Evolutionary conservation across 805 yeast species (phyloP).

Genomic region (Kockiozyma suomiensis): DNA sequence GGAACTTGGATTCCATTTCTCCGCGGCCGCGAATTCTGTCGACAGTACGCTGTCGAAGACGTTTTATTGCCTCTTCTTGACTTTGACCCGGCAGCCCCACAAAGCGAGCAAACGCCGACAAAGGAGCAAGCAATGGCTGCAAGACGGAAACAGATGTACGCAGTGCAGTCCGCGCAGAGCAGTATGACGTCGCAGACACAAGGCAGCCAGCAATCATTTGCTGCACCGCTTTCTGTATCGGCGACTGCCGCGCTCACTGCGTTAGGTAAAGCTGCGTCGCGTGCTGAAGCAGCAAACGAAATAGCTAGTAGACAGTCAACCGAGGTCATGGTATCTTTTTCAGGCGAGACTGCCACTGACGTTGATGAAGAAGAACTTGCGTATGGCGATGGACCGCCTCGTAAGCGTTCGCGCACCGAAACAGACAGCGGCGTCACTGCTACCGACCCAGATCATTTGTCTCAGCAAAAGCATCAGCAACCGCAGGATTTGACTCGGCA

Average conservation of each 20-base stretch:
- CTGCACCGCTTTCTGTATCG: constrained; percentile 5
- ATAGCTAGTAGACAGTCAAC: constrained; percentile 4
- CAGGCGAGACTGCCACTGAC: constrained; percentile 28
- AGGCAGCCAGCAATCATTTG: neutral
- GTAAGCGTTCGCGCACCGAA: constrained; percentile 23
- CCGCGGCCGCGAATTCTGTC: constrained; percentile 52
- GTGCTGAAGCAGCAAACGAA: neutral
- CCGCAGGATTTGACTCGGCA: neutral
- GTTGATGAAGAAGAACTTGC: constrained; percentile 21
- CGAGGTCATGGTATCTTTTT: neutral
- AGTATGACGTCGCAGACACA: constrained; percentile 6
- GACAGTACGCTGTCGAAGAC: constrained; percentile 60
- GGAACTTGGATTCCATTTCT: constrained; percentile 69
- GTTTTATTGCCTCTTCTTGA: constrained; percentile 54
- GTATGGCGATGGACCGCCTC: constrained; percentile 22
- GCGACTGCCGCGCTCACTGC: constrained; percentile 30
- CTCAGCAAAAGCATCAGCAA: neutral
- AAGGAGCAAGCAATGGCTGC: constrained; percentile 53
- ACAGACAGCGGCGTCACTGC: neutral
- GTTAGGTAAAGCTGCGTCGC: constrained; percentile 21
- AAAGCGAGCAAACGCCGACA: constrained; percentile 49
- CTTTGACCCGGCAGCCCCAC: constrained; percentile 44
- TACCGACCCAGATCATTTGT: neutral
- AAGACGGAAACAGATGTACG: constrained; percentile 40
- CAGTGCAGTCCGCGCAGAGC: constrained; percentile 25